Evolutionary conservation across 1,284 basidiomycete species (phyloP).

Genomic region (Tilletia setariae): DNA sequence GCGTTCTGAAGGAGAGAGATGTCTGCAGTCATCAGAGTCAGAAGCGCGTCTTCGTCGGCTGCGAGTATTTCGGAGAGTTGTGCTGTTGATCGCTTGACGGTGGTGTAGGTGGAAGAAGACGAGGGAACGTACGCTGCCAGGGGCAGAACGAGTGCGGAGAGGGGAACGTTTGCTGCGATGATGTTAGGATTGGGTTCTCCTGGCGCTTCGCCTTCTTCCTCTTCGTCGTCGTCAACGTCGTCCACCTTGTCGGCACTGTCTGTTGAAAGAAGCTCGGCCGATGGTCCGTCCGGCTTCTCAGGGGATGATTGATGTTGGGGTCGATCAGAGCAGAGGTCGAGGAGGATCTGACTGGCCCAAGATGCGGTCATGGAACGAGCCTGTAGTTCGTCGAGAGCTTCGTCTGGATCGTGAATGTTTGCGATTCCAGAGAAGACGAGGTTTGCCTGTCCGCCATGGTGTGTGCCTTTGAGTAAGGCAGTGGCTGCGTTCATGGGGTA

Average conservation of each 20-base stretch:
- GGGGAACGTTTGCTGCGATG: neutral
- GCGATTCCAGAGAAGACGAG: neutral
- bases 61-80: conserved; percentile 1
- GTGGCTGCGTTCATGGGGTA: conserved; percentile 3
- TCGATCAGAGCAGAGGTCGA: conserved; percentile 19
- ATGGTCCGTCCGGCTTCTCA: too few relatives aligned
- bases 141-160: conserved; percentile 8
- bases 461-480: conserved; percentile 21
- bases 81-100: neutral
- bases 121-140: neutral
- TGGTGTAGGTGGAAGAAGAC: neutral
- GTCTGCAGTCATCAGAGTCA: conserved; percentile 31
- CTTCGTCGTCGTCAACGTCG: conserved; percentile 25
- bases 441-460: neutral
- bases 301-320: neutral
- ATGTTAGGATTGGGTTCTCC: neutral
- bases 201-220: conserved; percentile 5
- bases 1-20: conserved; percentile 32
- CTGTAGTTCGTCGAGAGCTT: neutral
- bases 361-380: conserved; percentile 18
- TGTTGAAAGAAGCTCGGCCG: too few relatives aligned
- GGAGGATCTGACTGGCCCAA: conserved; percentile 21
- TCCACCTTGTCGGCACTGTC: neutral
- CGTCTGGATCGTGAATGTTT: neutral
- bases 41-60: conserved; percentile 6